Conservation (phyloP, 208 protist species). For the Trypanosoma grayi region DNA sequence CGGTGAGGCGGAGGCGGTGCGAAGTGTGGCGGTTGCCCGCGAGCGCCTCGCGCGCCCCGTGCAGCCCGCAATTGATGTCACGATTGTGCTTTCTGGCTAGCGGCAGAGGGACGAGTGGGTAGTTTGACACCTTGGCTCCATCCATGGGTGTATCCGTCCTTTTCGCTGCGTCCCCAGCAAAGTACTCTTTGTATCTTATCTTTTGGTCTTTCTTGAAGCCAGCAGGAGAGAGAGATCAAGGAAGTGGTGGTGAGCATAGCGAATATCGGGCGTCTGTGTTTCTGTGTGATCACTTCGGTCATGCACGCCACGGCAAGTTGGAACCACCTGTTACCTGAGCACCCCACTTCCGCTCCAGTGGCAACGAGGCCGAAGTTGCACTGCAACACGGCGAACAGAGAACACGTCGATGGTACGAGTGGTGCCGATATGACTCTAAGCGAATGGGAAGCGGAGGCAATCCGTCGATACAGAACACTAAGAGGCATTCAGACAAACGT, state of each 20-base stretch:
- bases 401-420: not conserved
- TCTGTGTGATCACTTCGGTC: not conserved
- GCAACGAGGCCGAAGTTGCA: not conserved
- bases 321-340: constrained; percentile 4
- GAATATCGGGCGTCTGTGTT: not conserved
- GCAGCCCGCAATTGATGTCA: constrained; percentile 18
- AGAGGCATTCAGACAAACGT: not conserved
- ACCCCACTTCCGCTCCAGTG: not conserved
- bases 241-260: too few species aligned
- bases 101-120: not conserved
- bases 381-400: not conserved
- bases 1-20: constrained; percentile 7
- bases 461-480: constrained; percentile 22
- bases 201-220: too few species aligned
- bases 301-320: not conserved
- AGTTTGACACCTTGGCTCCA: not conserved
- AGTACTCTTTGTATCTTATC: too few species aligned
- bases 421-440: not conserved
- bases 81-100: constrained; percentile 23
- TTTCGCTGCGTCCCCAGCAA: too few species aligned
- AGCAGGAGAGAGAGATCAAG: too few species aligned
- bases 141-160: not conserved
- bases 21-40: constrained; percentile 9
- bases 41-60: not conserved
- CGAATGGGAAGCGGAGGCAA: constrained; percentile 17